Evolutionary conservation across 331 rosid species (phyloP), one percentile per base, ranked within the genome.

Genomic region (Malus hybrid): DNA sequence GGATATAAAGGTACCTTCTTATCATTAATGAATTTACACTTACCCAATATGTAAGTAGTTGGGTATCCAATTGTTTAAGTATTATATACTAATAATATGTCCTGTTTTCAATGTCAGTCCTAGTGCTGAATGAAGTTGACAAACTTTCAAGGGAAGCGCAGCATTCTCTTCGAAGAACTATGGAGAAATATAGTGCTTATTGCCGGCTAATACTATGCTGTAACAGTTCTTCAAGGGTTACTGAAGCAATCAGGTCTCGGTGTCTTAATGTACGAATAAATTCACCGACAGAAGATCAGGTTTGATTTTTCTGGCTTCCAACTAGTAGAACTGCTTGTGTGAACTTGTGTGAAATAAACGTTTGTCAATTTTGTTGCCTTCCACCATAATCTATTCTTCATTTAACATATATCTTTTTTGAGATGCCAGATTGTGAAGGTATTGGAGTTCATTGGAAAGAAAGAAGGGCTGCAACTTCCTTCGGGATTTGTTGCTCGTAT

Each of bases 211-310:
- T 94, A 79, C 86, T 94, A 64, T 94, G 97, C 69, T 90, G 99
- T 85, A 92, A 92, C 88, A 94, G 97, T 76, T 94, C 99, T 78
- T 94, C 99, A 44, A 92, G 90, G 83, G 97, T 94, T 63, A 88
- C 93, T 39, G 97, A 94, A 89, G 99, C 99, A 75, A 94, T 94
- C 77, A 89, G 99, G 68, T 94, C 99, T 53, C 90, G 99, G 42
- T 94, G 99, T 87, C 88, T 94, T 32, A 94, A 90, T 80, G 89
- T 92, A 73, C 89, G 91, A 78, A 86, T 94, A 78, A 90, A 92
- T 68, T 96, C 92, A 48, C 97, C 99, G 12, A 78, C 86, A 48
- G 97, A 88, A 62, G 91, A 90, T 32, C 87, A 94, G 97, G 99
- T 94, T 14, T 22, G 15, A 68, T 20, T 56, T 29, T 22, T 10